Evolutionary conservation across 495 filamentous ascomycete genomes (phyloP).

Genomic region (Xylaria palmicola): DNA sequence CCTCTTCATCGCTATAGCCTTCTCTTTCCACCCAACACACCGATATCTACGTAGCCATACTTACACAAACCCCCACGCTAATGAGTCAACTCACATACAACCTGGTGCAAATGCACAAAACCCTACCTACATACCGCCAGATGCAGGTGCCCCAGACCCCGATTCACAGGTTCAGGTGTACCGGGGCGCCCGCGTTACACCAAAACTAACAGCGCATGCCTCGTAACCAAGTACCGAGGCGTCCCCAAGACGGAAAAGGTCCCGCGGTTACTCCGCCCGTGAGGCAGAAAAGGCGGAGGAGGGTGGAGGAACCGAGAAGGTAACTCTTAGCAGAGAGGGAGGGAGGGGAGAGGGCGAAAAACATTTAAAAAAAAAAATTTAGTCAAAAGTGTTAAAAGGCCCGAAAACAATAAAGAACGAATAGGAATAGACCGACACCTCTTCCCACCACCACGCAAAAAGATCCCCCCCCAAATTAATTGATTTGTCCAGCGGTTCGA

Average conservation of each 20-base stretch:
- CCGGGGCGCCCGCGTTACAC: neutral
- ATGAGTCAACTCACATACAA: neutral
- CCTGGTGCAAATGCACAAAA: neutral
- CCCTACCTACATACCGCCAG: constrained; percentile 1
- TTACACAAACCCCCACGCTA: neutral
- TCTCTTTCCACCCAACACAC: too few species aligned
- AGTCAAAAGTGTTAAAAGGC: too few species aligned
- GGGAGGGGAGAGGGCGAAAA: neutral
- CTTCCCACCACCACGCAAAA: neutral
- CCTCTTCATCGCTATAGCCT: neutral
- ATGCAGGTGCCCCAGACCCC: neutral
- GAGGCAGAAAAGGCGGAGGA: constrained; percentile 7
- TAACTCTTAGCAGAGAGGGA: too few species aligned
- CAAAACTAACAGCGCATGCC: neutral
- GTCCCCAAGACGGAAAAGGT: neutral
- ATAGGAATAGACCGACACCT: too few species aligned
- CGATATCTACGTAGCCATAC: too few species aligned
- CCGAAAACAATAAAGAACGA: too few species aligned
- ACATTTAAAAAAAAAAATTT: too few species aligned
- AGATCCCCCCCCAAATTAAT: neutral
- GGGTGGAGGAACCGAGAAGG: too few species aligned
- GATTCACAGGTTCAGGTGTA: constrained; percentile 1
- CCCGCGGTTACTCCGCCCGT: neutral
- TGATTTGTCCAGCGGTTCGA: constrained; percentile 8
- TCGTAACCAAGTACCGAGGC: neutral